Conservation (phyloP, 2,329 filamentous ascomycete genomes). For the Xylariaceae sp. region DNA sequence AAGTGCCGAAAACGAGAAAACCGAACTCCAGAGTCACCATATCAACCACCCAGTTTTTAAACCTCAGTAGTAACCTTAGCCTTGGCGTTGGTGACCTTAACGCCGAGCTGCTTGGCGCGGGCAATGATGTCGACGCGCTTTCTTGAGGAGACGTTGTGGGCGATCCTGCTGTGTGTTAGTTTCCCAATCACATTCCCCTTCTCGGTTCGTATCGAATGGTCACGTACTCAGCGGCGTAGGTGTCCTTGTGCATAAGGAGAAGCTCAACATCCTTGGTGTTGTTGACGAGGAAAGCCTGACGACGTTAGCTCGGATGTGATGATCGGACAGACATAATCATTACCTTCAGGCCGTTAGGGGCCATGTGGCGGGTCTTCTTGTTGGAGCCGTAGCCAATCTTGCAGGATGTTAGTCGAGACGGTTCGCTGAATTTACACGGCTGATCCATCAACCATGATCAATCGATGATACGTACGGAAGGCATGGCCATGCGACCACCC, state of each 20-base stretch:
- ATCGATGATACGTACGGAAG: conserved; percentile 68
- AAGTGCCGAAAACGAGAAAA: conserved; percentile 34
- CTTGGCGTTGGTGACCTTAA: conserved; percentile 99
- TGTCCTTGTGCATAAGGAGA: conserved; percentile 99
- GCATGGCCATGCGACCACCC: conserved; percentile 91
- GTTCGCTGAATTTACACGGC: background rate
- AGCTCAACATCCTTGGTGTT: conserved; percentile 95
- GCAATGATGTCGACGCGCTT: conserved; percentile 98
- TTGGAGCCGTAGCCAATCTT: conserved; percentile 99
- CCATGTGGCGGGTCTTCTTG: conserved; percentile 99
- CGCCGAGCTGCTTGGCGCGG: conserved; percentile 94
- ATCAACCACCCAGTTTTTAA: conserved; percentile 41
- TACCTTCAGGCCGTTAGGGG: conserved; percentile 93
- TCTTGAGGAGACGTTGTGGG: conserved; percentile 93
- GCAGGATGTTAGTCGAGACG: conserved; percentile 20
- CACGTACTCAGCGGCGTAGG: conserved; percentile 95
- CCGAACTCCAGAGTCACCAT: conserved; percentile 31
- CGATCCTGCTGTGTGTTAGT: conserved; percentile 67
- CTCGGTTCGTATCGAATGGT: background rate
- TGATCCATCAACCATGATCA: background rate
- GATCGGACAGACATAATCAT: background rate
- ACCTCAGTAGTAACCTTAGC: conserved; percentile 96
- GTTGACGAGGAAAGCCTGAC: conserved; percentile 84
- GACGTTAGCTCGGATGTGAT: conserved; percentile 5
- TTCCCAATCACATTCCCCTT: background rate